These are phyloP conservation scores for Russula virescens DNA, from an alignment of 768 basidiomycete genomes.

Conservation along the genomic window DNA sequence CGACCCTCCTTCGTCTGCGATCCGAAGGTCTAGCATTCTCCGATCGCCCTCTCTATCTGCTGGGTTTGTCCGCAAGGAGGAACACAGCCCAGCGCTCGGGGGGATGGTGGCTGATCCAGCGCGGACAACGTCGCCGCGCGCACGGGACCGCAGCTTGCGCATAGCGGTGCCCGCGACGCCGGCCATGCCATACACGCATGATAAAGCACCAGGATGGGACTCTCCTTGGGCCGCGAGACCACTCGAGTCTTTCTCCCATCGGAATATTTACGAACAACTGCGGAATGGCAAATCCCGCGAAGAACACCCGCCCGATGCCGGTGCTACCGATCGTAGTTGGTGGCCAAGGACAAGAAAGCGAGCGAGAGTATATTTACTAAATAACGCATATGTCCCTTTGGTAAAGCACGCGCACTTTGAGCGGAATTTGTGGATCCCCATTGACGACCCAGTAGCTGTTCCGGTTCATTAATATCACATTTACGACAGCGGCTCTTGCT, in stretches of 20 bases:
- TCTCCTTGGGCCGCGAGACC: slow-evolving; percentile 55
- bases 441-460: slow-evolving; percentile 51
- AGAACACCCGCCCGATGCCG: slow-evolving; percentile 13
- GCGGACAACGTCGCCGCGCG: slow-evolving; percentile 22
- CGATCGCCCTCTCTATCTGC: background rate
- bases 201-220: slow-evolving; percentile 59
- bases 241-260: slow-evolving; percentile 24
- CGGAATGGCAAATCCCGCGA: slow-evolving; percentile 10
- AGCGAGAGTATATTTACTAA: slow-evolving; percentile 61
- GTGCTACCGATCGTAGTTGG: slow-evolving; percentile 21
- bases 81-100: slow-evolving; percentile 10
- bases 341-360: slow-evolving; percentile 40
- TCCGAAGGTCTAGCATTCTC: background rate
- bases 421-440: background rate
- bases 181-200: slow-evolving; percentile 45
- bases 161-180: slow-evolving; percentile 33
- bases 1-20: slow-evolving; percentile 1
- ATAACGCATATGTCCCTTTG: slow-evolving; percentile 73
- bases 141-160: slow-evolving; percentile 24
- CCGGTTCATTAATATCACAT: slow-evolving; percentile 76
- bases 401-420: slow-evolving; percentile 37
- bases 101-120: slow-evolving; percentile 27
- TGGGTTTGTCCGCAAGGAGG: slow-evolving; percentile 5
- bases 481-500: slow-evolving; percentile 73
- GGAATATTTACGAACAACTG: slow-evolving; percentile 11